A percentile compares a stretch with the other conserved stretches of the same genome.
phyloP scores from a whole-genome alignment of 192 early-diverging fungal species.

The Entomortierella chlamydospora region DNA sequence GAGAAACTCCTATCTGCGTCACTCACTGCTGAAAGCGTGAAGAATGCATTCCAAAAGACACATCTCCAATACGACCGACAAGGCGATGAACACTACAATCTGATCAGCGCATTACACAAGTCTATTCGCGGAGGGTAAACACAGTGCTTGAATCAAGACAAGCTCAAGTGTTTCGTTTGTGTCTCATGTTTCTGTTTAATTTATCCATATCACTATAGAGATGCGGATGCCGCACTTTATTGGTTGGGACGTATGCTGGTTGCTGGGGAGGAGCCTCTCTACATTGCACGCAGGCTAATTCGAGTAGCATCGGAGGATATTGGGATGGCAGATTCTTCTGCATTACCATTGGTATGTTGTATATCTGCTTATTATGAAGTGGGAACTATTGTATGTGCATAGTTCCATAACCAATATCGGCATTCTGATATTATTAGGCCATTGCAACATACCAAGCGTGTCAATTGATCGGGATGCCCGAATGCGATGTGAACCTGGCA shows the following conservation, averaged over 20 bases:
- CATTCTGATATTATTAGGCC: no score
- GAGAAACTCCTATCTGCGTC: conserved; percentile 25
- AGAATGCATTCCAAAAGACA: conserved; percentile 79
- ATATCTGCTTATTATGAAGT: background rate
- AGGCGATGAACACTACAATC: conserved; percentile 92
- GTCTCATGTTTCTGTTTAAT: no score
- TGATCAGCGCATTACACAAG: conserved; percentile 92
- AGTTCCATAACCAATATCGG: no score
- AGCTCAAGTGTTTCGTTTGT: no score
- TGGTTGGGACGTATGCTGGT: conserved; percentile 93
- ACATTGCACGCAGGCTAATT: conserved; percentile 74
- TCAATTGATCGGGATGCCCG: conserved; percentile 92
- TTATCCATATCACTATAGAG: conserved; percentile 42
- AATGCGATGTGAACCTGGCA: conserved; percentile 88
- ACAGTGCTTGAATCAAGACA: no score
- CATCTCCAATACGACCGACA: conserved; percentile 85
- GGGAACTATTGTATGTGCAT: no score
- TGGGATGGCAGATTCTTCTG: conserved; percentile 84
- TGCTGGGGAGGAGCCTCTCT: conserved; percentile 92
- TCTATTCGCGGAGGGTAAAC: conserved; percentile 80
- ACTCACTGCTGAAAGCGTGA: conserved; percentile 65
- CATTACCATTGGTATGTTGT: conserved; percentile 70
- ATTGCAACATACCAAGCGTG: conserved; percentile 85
- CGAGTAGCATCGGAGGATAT: conserved; percentile 91
- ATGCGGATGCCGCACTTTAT: conserved; percentile 83